Evolutionary conservation across 805 yeast genomes (phyloP), one percentile per base, ranked within the genome.

Genomic region (Limtongozyma cylindracea): DNA sequence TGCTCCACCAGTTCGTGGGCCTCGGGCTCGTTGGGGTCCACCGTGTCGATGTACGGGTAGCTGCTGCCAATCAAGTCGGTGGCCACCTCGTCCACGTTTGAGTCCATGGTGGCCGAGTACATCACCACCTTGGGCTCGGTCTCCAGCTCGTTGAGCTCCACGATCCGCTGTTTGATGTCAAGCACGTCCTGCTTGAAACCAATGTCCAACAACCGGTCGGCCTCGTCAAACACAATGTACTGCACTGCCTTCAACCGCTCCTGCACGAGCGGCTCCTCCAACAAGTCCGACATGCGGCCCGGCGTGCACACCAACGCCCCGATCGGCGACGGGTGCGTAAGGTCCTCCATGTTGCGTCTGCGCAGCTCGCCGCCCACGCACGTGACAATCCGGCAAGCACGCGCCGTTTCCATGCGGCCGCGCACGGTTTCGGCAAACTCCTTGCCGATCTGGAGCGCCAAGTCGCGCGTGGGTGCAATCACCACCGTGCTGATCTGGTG

Each of bases 181-280:
- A 56, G 58, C 21, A 84, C 60, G 35, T 78, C 78, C 16, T 61
- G 71, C 38, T 78, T 93, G 39, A 84, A 84, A 4, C 95, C 95
- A 62, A 84, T 58, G 39, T 80, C 93, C 19, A 84, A 67, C 96
- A 84, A 84, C 31, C 82, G 54, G 42, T 84, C 98, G 2, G 94
- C 93, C 44, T 84, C 98, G 47, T 84, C 98, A 49, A 82, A 54
- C 2, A 76, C 69, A 12, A 84, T 44, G 28, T 65, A 71, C 28
- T 56, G 56, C n/a, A n/a, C n/a, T 13, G 15, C 6, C 28, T 91
- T 62, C 26, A 62, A 61, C 18, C 47, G 48, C 16, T 82, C 43
- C 2, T 56, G 57, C 3, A 80, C 27, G 11, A 71, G 47, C n/a
- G 65, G 62, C 23, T 72, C 50, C 25, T 71, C 78, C 10, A 82